Evolutionary conservation across 2,329 filamentous ascomycete species (phyloP).

Genomic region (Fusarium sp.): DNA sequence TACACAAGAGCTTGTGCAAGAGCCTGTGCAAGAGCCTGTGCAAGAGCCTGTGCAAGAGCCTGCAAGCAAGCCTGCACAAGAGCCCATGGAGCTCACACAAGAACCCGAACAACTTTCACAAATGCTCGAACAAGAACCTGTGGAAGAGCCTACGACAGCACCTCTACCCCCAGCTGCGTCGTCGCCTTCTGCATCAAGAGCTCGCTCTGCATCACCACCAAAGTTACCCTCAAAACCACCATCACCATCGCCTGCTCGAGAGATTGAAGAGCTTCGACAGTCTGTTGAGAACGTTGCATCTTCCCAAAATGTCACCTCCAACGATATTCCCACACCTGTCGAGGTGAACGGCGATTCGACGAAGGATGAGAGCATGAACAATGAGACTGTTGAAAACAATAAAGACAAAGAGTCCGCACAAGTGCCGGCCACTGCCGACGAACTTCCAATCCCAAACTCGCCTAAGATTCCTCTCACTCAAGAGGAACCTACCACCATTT

Average conservation of each 20-base stretch:
- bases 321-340: not conserved
- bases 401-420: slow-evolving; percentile 9
- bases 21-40: not conserved
- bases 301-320: not conserved
- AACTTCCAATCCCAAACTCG: slow-evolving; percentile 12
- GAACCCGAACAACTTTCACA: not conserved
- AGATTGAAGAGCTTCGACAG: slow-evolving; percentile 5
- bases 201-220: not conserved
- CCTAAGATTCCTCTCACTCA: slow-evolving; percentile 14
- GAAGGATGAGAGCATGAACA: slow-evolving; percentile 7
- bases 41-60: not conserved
- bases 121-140: not conserved
- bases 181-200: slow-evolving; percentile 4
- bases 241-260: slow-evolving; percentile 1
- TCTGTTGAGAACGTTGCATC: not conserved
- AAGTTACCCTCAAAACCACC: not conserved
- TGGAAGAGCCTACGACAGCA: not conserved
- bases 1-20: not conserved
- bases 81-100: not conserved
- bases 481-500: slow-evolving; percentile 20
- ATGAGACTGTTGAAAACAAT: slow-evolving; percentile 8
- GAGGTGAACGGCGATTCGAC: slow-evolving; percentile 6
- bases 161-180: not conserved
- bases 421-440: not conserved
- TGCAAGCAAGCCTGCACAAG: not conserved